Conservation (phyloP, 257 asterid genomes). For the Solanum gracilifrons region DNA sequence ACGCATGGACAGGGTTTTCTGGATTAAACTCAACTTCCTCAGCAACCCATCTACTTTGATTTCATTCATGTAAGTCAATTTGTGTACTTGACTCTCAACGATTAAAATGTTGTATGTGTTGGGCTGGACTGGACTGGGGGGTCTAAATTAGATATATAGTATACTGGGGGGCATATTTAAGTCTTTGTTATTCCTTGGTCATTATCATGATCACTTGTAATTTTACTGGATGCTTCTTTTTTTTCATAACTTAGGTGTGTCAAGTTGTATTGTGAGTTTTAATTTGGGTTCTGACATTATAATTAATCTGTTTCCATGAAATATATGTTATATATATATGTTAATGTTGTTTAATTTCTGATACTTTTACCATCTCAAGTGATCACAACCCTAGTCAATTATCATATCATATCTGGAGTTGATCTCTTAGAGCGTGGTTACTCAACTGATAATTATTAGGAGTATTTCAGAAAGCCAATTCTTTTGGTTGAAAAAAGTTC, state of each 20-base stretch:
- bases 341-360: not conserved
- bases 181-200: not conserved
- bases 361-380: not conserved
- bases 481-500: not conserved
- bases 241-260: not conserved
- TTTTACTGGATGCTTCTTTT: not conserved
- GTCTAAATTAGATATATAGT: not conserved
- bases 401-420: not conserved
- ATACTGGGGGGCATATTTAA: not conserved
- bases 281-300: not conserved
- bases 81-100: not conserved
- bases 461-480: not conserved
- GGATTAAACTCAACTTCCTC: slow-evolving; percentile 29
- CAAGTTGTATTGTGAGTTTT: not conserved
- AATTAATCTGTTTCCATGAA: not conserved
- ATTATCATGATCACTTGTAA: not conserved
- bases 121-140: too few species aligned
- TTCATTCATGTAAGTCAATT: not conserved
- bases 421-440: not conserved
- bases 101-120: not conserved
- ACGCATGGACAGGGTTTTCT: slow-evolving; percentile 24
- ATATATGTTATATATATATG: not conserved
- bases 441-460: not conserved
- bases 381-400: not conserved
- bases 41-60: slow-evolving; percentile 16